Evolutionary conservation across 257 asterid genomes (phyloP), one percentile per base, ranked within the genome.

Genomic region (Craterostigma plantagineum): DNA sequence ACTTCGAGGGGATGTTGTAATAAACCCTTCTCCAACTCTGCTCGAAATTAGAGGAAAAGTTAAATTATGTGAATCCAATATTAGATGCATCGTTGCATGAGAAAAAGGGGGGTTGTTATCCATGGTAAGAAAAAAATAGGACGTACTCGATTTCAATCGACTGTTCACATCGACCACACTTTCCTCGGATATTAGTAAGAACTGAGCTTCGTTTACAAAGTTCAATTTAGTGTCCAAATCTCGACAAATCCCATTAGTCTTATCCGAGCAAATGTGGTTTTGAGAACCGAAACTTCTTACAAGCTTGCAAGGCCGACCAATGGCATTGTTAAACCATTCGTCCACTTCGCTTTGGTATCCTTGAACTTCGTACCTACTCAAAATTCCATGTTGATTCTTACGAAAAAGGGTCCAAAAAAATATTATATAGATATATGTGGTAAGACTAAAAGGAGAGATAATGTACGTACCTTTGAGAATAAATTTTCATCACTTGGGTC

Each of bases 121-220:
- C 15, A 8, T 10, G 45, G 17, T 8, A 8, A 16, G 16, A 14
- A 14, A 11, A 11, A 11, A 16, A 40, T 14, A 7, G n/a, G 15
- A 39, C 81, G 3, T 74, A 87, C 98, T 76, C 47, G 73, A 66
- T 58, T 54, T 62, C 52, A 90, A 57, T 66, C 91, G 70, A 46
- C 36, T 45, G 72, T 90, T 90, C 52, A 90, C 72, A 61, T 90
- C 95, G 1, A 52, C 58, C 18, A 79, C 65, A 33, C 98, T 90
- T 66, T 64, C 91, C 58, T 79, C 91, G 8, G 92, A 66, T 46
- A 83, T 44, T 59, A 90, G 64, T 63, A 90, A 70, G 65, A 79
- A 59, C 71, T 90, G 98, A 56, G 91, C 98, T 65, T 90, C 98
- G 16, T 90, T 90, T 38, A 77, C 95, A 36, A 90, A 90, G 66